Conservation (phyloP, 2,329 filamentous ascomycete species). For the Neonectria punicea region DNA sequence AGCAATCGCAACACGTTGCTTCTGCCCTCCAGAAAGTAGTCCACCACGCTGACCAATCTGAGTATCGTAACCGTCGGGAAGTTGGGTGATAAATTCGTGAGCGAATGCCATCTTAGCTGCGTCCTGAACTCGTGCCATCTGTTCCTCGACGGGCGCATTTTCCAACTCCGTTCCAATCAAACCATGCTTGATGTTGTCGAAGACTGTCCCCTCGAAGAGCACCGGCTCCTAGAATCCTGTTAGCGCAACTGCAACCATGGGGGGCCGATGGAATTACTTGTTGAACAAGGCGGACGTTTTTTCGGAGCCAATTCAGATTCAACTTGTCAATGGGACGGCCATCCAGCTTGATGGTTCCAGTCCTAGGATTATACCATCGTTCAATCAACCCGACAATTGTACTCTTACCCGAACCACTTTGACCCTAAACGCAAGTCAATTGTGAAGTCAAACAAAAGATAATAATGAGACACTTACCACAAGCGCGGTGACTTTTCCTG, state of each 20-base stretch:
- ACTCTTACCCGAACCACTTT: conserved; percentile 53
- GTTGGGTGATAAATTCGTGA: conserved; percentile 59
- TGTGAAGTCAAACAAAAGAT: neutral
- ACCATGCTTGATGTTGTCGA: conserved; percentile 64
- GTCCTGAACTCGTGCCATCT: conserved; percentile 54
- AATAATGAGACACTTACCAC: conserved; percentile 51
- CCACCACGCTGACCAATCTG: conserved; percentile 71
- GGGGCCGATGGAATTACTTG: conserved; percentile 29
- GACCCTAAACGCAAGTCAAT: conserved; percentile 38
- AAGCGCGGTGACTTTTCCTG: conserved; percentile 57
- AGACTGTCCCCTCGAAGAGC: conserved; percentile 60
- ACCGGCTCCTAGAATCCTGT: conserved; percentile 51
- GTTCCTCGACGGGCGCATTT: conserved; percentile 52
- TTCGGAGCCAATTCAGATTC: conserved; percentile 53
- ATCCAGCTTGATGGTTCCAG: conserved; percentile 51
- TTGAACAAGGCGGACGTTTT: conserved; percentile 52
- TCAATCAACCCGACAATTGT: conserved; percentile 54
- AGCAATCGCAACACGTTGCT: conserved; percentile 73
- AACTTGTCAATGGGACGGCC: conserved; percentile 47
- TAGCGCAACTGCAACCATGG: neutral
- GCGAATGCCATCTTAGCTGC: conserved; percentile 62
- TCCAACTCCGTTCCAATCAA: conserved; percentile 55
- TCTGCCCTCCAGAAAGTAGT: conserved; percentile 73
- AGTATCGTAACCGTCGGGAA: conserved; percentile 62
- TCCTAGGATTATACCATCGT: conserved; percentile 51